Percentiles rank a stretch among this genome's conserved stretches.
Evolutionary conservation across 345 rosid species (phyloP).

Genomic region (Aquilaria yunnanensis): DNA sequence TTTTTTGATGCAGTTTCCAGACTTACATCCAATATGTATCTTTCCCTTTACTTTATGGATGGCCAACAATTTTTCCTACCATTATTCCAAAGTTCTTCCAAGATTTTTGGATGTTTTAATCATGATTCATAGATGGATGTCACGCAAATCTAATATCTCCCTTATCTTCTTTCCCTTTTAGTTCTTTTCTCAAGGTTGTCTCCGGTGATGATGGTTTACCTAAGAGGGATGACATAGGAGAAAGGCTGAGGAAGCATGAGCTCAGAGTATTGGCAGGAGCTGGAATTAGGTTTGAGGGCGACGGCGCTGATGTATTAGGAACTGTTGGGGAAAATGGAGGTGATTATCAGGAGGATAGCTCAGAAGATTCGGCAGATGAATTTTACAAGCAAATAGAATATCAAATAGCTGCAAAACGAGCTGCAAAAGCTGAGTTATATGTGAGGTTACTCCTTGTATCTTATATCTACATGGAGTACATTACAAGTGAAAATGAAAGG

Average conservation of each 20-base stretch:
- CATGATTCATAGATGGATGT: no score
- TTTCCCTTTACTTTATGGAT: no score
- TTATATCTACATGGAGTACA: no score
- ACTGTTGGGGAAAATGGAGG: slow-evolving; percentile 20
- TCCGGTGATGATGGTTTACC: slow-evolving; percentile 92
- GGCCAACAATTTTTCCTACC: no score
- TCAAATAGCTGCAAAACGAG: slow-evolving; percentile 50
- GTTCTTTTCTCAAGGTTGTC: slow-evolving; percentile 37
- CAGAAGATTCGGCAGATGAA: slow-evolving; percentile 53
- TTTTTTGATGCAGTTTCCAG: no score
- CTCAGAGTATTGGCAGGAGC: slow-evolving; percentile 75
- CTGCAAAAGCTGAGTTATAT: slow-evolving; percentile 61
- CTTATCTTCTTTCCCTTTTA: background rate
- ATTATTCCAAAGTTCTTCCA: no score
- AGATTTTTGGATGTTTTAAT: no score
- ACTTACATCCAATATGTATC: no score
- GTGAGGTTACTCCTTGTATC: slow-evolving; percentile 41
- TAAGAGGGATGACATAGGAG: slow-evolving; percentile 89
- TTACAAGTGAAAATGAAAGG: no score
- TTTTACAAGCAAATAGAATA: slow-evolving; percentile 52
- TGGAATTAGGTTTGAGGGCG: slow-evolving; percentile 62
- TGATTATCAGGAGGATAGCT: slow-evolving; percentile 17
- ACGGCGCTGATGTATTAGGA: slow-evolving; percentile 27
- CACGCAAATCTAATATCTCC: background rate
- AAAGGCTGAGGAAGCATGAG: slow-evolving; percentile 84